Evolutionary conservation across 805 yeast genomes (phyloP), one percentile per base, ranked within the genome.

Genomic region (Suhomyces sp.): DNA sequence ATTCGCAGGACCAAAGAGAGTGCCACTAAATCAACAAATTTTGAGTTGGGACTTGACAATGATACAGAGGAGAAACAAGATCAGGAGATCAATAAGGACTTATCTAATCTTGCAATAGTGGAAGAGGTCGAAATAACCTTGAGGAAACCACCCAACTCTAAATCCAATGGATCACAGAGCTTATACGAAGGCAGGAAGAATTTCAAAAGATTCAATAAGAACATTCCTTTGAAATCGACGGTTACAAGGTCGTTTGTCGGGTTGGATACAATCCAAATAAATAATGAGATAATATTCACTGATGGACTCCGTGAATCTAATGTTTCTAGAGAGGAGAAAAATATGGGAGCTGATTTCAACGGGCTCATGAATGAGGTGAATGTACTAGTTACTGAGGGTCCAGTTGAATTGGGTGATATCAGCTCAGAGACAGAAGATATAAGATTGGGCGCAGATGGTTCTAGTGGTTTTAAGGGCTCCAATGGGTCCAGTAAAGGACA

Each of bases 191-290:
- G n/a, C n/a, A n/a, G n/a, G 51, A 66, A 58, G 39, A 68, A 69
- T 41, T 69, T 61, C 41, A 70, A 70, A 35, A 52, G 40, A 4
- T 70, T 70, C 49, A 46, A 39, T 19, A 63, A 63, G 39, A 43
- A 45, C 26, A 36, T 38, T 10, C 43, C 46, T 4, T 15, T 47
- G 7, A 46, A 46, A 29, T 40, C 42, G 3, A 48, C 57, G 10
- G 46, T 51, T 3, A 51, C 68, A 1, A 57, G 65, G 34, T 53
- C 58, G 8, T 64, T 51, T 40, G 54, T 68, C 4, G 51, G 56
- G 0, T 38, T 61, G 25, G 48, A 46, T 2, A 34, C 43, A 3
- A 30, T 33, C 2, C 26, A 25, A 7, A 21, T 34, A 1, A 40
- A 45, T 17, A 38, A 34, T 20, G 47, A 35, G 19, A 37, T 42